Conservation (phyloP, 2,329 filamentous ascomycete genomes). For the Teratosphaeria zuluensis region DNA sequence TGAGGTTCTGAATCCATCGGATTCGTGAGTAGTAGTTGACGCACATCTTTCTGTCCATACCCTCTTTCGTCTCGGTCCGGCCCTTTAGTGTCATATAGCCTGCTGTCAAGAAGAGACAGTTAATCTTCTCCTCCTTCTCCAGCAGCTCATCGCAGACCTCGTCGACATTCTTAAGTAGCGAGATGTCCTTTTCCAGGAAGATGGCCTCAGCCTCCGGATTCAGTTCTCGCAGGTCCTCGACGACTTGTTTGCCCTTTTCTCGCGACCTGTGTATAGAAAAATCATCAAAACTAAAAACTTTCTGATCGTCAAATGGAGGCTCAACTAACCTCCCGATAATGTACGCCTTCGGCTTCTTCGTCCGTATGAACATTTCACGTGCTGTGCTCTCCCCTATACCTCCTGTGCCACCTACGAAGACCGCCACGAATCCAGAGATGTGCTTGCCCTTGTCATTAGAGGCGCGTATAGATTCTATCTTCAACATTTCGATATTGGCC, state of each 20-base stretch:
- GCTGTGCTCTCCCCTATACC: slow-evolving; percentile 37
- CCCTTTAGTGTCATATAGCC: slow-evolving; percentile 38
- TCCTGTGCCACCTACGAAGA: slow-evolving; percentile 34
- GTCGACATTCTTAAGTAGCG: slow-evolving; percentile 33
- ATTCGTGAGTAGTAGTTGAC: slow-evolving; percentile 50
- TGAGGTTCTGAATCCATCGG: slow-evolving; percentile 47
- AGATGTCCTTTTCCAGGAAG: slow-evolving; percentile 36
- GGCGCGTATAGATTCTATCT: slow-evolving; percentile 22
- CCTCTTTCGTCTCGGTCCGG: slow-evolving; percentile 46
- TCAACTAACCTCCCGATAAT: slow-evolving; percentile 30
- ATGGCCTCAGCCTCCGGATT: slow-evolving; percentile 29
- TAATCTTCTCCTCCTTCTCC: slow-evolving; percentile 42
- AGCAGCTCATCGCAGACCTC: slow-evolving; percentile 39
- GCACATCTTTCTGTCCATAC: slow-evolving; percentile 43
- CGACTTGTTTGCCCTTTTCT: slow-evolving; percentile 28
- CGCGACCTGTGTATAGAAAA: slow-evolving; percentile 22
- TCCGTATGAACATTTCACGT: slow-evolving; percentile 32
- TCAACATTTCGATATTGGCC: slow-evolving; percentile 9
- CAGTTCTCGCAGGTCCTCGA: slow-evolving; percentile 27
- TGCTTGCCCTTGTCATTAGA: slow-evolving; percentile 21
- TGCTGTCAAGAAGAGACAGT: slow-evolving; percentile 46
- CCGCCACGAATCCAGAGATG: slow-evolving; percentile 22
- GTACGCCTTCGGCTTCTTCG: slow-evolving; percentile 31
- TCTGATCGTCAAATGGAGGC: background rate
- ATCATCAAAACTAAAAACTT: background rate